Conservation (phyloP, 2,329 filamentous ascomycete genomes). For the Penicillium sp. region DNA sequence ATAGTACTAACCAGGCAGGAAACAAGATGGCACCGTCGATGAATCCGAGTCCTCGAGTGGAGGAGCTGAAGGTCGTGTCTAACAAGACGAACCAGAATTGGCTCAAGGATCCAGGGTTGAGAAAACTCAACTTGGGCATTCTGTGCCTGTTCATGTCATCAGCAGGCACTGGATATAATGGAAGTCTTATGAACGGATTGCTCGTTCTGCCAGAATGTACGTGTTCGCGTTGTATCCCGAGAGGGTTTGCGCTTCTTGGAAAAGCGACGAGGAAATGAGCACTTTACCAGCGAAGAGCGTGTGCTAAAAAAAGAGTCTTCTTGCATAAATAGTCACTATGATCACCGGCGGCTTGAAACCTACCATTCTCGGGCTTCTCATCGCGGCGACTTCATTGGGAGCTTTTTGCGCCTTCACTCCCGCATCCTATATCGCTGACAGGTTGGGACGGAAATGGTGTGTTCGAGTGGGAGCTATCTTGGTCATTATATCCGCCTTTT, state of each 20-base stretch:
- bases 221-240: background rate
- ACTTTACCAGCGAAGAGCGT: too few relatives aligned
- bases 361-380: conserved; percentile 15
- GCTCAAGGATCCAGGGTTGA: conserved; percentile 18
- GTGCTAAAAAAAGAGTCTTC: too few relatives aligned
- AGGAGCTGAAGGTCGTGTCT: conserved; percentile 12
- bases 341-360: conserved; percentile 11
- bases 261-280: too few relatives aligned
- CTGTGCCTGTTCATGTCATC: conserved; percentile 19
- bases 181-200: conserved; percentile 18
- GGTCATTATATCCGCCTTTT: conserved; percentile 19
- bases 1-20: background rate
- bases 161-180: conserved; percentile 19
- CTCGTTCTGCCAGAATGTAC: conserved; percentile 16
- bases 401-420: conserved; percentile 16
- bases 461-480: conserved; percentile 37
- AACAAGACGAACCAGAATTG: conserved; percentile 17
- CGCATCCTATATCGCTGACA: conserved; percentile 32
- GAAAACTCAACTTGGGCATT: conserved; percentile 17
- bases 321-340: conserved; percentile 4
- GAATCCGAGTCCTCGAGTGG: conserved; percentile 7
- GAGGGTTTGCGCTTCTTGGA: too few relatives aligned
- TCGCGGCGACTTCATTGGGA: conserved; percentile 14
- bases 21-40: conserved; percentile 10
- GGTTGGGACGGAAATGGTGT: conserved; percentile 40